phyloP scores from a whole-genome alignment of 306 rosid species.

The Fagus crenata region DNA sequence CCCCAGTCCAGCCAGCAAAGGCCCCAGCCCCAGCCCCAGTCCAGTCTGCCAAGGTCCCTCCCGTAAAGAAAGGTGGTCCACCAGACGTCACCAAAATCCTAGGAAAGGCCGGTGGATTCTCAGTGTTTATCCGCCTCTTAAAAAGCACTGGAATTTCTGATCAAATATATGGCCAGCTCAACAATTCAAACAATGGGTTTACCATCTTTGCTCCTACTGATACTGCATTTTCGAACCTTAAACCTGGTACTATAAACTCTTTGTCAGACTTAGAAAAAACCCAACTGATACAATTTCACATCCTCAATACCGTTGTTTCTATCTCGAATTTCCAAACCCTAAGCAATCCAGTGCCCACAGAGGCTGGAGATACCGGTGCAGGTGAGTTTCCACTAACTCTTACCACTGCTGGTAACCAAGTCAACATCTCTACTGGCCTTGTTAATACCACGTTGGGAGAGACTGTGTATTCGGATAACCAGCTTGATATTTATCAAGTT shows the following conservation, averaged over 20 bases:
- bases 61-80: slow-evolving; percentile 38
- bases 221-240: slow-evolving; percentile 53
- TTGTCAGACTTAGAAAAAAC: slow-evolving; percentile 54
- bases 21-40: not conserved
- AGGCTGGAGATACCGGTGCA: slow-evolving; percentile 47
- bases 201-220: slow-evolving; percentile 68
- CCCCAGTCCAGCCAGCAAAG: slow-evolving; percentile 23
- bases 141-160: slow-evolving; percentile 51
- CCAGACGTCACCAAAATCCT: slow-evolving; percentile 54
- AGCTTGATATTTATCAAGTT: slow-evolving; percentile 54
- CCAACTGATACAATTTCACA: slow-evolving; percentile 58
- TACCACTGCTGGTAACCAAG: slow-evolving; percentile 54
- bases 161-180: slow-evolving; percentile 57
- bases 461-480: slow-evolving; percentile 54
- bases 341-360: slow-evolving; percentile 67
- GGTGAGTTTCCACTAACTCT: slow-evolving; percentile 56
- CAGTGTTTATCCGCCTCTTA: slow-evolving; percentile 52
- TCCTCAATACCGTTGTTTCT: slow-evolving; percentile 43
- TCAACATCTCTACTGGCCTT: slow-evolving; percentile 61
- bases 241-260: slow-evolving; percentile 63
- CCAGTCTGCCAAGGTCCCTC: slow-evolving; percentile 26
- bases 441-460: slow-evolving; percentile 60
- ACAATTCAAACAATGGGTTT: slow-evolving; percentile 45
- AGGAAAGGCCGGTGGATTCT: slow-evolving; percentile 53
- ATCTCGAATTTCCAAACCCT: slow-evolving; percentile 61